Base-by-base conservation (phyloP, 2,329 filamentous ascomycete species). In the Verticillium isaacii region DNA sequence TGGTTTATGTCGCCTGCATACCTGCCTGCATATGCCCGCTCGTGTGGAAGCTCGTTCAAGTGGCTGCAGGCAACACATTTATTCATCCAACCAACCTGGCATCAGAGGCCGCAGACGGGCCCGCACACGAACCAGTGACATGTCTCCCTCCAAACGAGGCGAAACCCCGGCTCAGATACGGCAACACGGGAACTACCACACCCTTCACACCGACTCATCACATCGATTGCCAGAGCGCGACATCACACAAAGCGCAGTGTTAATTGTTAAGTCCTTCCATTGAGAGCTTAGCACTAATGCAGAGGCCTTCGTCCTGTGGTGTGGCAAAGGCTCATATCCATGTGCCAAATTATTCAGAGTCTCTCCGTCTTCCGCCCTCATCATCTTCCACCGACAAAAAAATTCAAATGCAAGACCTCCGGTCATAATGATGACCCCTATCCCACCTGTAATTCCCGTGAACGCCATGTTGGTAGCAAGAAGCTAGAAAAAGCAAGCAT, bases 301-400 rank as follows among this genome's bases (percentile, higher is more conserved):
- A 7, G n/a, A 50, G 41, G n/a, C 5, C 41, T 50, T 23, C 41
- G 14, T 14, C n/a, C n/a, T 17, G 9, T 23, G 41, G 41, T 17
- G 9, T 23, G 41, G 41, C 41, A 50, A 23, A 19, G n/a, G 41
- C 41, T 8, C 12, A 23, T 45, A 50, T 45, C 39, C 39, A 39
- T 50, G 14, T 45, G 37, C 23, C 37, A 25, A 50, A 58, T 58
- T 58, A 58, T 32, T 58, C 37, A 58, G 57, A 36, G n/a, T 23
- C 41, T 50, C n/a, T n/a, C 4, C 12, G 7, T 11, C 23, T n/a
- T n/a, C n/a, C 41, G 6, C 41, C 41, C n/a, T 17, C 7, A 5
- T 23, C 41, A 23, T 14, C 34, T 36, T 50, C 12, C 41, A 9
- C 41, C 41, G 12, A 2, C 41, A 7, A 50, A 2, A 17, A 50